Evolutionary conservation across 164 flowering plant genomes (phyloP), one percentile per base, ranked within the genome.

Genomic region (Nymphaea colorata): DNA sequence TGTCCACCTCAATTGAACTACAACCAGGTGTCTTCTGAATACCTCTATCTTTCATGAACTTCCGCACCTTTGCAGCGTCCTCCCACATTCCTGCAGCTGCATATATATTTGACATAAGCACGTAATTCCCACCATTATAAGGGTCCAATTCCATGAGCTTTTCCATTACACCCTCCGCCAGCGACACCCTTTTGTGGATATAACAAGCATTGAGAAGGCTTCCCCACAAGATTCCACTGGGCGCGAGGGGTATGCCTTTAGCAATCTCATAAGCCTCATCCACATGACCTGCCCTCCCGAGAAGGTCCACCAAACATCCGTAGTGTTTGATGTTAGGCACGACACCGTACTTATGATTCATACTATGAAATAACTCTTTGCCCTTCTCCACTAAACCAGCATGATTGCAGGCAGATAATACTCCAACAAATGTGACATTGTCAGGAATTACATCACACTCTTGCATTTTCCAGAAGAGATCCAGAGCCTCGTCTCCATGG

Each of bases 81-180:
- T 62, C 68, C 78, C 80, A 78, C 41, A 8, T 69, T 1, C 75
- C 67, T 41, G 66, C 66, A 67, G 78, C 41, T 10, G 78, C 73
- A 68, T 78, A 78, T 5, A 75, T 70, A 41, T 75, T 78, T 18
- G 80, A 77, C 66, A 77, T 67, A 16, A 78, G 75, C 10, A 72
- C 64, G 64, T 72, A 72, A 43, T 68, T 70, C 25, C 78, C 75
- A 59, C 65, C 71, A 15, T 72, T 71, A 41, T 63, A 60, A 2
- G 78, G 75, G 43, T 69, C 70, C 68, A 72, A 59, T 61, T 72
- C 73, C 16, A 67, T 51, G 16, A 76, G 72, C 6, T 53, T 71
- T 43, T 71, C 70, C 64, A 71, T 70, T 7, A 64, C 68, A 68
- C 17, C 45, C 73, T 76, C 75, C 0, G 73, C 75, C 12, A 76